Conservation (phyloP, 495 filamentous ascomycete genomes). For the Penicillium cinerascens region DNA sequence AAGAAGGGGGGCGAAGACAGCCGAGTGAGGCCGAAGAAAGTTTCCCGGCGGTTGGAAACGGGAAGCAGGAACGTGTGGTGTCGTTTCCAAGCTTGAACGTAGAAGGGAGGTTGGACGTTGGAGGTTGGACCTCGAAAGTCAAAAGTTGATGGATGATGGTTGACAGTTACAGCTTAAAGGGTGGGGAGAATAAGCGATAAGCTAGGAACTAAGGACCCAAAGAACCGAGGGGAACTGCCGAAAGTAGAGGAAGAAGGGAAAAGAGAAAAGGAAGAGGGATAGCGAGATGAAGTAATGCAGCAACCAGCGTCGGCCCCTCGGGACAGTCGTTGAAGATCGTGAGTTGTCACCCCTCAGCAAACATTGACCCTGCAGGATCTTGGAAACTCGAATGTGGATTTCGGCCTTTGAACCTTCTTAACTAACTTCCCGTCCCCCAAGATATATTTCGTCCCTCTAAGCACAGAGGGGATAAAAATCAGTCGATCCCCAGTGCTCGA, state of each 20-base stretch:
- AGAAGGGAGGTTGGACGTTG: background rate
- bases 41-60: background rate
- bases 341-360: background rate
- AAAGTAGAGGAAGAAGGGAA: constrained; percentile 13
- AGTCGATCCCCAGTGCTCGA: background rate
- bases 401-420: background rate
- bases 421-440: background rate
- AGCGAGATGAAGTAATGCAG: background rate
- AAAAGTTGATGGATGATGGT: background rate
- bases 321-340: background rate
- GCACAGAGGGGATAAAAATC: background rate
- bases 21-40: background rate
- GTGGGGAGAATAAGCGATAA: background rate
- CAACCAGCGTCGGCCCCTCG: background rate
- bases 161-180: background rate
- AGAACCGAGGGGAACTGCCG: background rate
- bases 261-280: background rate
- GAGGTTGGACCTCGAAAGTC: no score
- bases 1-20: background rate
- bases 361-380: background rate
- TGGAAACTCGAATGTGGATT: background rate
- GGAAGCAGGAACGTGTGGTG: background rate
- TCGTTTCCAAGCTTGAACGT: no score
- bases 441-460: background rate
- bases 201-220: background rate